These are phyloP conservation scores for Coniochaeta ligniaria DNA, from an alignment of 2,329 filamentous ascomycete genomes.

Conservation along the genomic window DNA sequence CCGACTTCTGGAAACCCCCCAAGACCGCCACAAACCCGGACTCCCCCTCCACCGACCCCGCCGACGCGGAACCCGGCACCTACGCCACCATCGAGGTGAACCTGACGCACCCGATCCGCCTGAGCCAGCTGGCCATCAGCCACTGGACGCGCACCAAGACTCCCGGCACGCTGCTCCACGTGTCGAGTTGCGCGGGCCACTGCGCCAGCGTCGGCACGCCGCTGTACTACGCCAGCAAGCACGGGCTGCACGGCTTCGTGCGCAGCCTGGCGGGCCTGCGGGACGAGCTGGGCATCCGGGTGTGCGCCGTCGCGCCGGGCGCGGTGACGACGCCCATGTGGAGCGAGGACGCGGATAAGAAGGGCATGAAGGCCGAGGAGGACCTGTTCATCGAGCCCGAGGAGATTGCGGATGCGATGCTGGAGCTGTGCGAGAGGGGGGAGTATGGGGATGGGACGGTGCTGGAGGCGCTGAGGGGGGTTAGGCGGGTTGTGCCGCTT, in stretches of 20 bases:
- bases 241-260: constrained; percentile 30
- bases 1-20: constrained; percentile 31
- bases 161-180: constrained; percentile 23
- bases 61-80: constrained; percentile 20
- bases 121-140: constrained; percentile 30
- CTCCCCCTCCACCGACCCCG: constrained; percentile 25
- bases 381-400: constrained; percentile 33
- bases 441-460: constrained; percentile 30
- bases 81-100: constrained; percentile 33
- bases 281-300: constrained; percentile 22
- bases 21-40: constrained; percentile 18
- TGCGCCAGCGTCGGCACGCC: constrained; percentile 23
- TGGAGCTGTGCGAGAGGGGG: constrained; percentile 26
- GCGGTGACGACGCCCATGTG: constrained; percentile 37
- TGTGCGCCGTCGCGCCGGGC: constrained; percentile 36
- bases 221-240: constrained; percentile 31
- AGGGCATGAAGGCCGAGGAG: constrained; percentile 23
- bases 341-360: constrained; percentile 35
- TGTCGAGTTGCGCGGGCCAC: constrained; percentile 29
- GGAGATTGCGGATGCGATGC: constrained; percentile 36
- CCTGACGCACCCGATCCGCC: constrained; percentile 31
- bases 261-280: constrained; percentile 31
- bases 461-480: constrained; percentile 28
- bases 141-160: constrained; percentile 20
- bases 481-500: constrained; percentile 21